phyloP scores from a whole-genome alignment of 163 green algal species.

The Prototheca cutis region DNA sequence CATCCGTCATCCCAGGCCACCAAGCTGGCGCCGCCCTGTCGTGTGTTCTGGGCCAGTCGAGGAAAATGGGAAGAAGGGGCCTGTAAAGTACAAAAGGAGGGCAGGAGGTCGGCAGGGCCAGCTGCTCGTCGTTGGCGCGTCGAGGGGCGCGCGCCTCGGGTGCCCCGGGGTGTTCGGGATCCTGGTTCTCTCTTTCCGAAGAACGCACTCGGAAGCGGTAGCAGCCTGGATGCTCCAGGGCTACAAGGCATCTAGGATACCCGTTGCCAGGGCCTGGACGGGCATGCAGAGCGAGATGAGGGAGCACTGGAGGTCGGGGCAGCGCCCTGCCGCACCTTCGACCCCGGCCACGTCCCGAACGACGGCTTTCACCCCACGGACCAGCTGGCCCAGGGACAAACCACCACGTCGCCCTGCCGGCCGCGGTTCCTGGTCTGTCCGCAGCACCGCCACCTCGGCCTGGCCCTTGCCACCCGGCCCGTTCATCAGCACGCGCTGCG shows the following conservation, averaged over 20 bases:
- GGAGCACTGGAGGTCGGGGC: constrained; percentile 3
- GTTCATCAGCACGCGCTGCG: constrained; percentile 18
- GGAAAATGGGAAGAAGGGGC: too few species aligned
- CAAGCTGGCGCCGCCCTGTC: too few species aligned
- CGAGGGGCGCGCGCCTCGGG: too few species aligned
- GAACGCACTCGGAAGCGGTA: too few species aligned
- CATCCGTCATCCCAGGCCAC: too few species aligned
- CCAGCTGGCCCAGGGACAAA: background rate
- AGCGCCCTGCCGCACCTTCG: background rate
- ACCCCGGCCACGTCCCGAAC: background rate
- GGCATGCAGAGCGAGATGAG: constrained; percentile 19
- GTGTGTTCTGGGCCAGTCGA: too few species aligned
- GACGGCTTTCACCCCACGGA: background rate
- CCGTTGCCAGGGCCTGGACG: constrained; percentile 11
- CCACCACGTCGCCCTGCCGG: background rate
- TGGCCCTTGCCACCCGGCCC: constrained; percentile 16
- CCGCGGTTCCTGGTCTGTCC: background rate
- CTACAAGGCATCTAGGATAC: constrained; percentile 11
- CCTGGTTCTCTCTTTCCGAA: too few species aligned
- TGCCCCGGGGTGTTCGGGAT: too few species aligned
- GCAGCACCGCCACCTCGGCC: constrained; percentile 21
- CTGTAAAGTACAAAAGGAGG: too few species aligned
- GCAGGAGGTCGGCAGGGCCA: too few species aligned
- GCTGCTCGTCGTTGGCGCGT: too few species aligned
- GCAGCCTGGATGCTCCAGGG: background rate